Evolutionary conservation across 495 filamentous ascomycete species (phyloP), one percentile per base, ranked within the genome.

Genomic region (Bathelium albidoporum): DNA sequence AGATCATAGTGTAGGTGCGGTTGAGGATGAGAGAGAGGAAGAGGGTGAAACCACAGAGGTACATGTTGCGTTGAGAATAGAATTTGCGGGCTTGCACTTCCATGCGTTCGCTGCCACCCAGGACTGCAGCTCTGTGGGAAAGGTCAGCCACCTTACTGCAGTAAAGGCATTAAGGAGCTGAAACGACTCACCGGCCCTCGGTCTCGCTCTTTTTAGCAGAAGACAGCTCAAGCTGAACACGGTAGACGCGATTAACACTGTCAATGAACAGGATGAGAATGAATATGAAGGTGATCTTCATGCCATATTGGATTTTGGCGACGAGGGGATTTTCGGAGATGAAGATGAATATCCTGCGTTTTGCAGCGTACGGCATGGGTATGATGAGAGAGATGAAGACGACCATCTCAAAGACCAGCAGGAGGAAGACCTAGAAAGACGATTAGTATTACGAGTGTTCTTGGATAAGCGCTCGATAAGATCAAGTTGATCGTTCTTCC

Each of bases 11-110:
- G 81, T 97, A 97, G 70, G 95, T 97, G 72, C 95, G 92, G 84
- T 98, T 97, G 72, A 98, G 90, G 77, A 98, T 97, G 52, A 98
- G 81, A 41, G 93, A 97, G 62, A 98, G 86, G 86, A 98, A 98
- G 64, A 97, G 88, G 0, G 94, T 98, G 81, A 98, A 98, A 70
- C 94, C 94, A 78, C 95, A 97, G 62, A 98, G 91, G 80, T 98
- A 98, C 95, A 98, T 97, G 85, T 98, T 98, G 73, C 94, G 93
- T 79, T 98, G 92, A 64, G 92, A 95, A 84, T 98, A 98, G 82
- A 98, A 98, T 77, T 97, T 97, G 81, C 94, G 92, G 64, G 94
- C 94, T 76, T 98, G 94, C 20, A 97, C 91, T 77, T 98, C 94
- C 85, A 95, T 90, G 66, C 94, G 91, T 74, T 96, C 94, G 75